Percentiles rank a stretch among this genome's conserved stretches.
phyloP scores from a whole-genome alignment of 306 rosid species.

The Rubus parviflorus region DNA sequence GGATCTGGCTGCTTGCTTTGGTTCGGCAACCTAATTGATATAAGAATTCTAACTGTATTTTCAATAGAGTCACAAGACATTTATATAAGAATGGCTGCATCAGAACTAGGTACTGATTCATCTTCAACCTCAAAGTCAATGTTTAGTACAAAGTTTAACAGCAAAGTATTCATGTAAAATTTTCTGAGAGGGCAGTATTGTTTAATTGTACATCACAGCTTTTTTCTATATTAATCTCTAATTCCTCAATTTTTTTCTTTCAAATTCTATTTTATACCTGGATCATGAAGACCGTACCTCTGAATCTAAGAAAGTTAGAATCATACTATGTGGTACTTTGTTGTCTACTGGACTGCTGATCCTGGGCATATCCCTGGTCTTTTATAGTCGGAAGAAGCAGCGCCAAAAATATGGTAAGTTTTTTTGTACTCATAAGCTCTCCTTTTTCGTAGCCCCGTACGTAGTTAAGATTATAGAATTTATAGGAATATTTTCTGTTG shows the following conservation, averaged over 20 bases:
- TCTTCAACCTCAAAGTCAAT: no score
- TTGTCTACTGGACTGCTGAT: conserved; percentile 2
- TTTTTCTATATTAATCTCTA: no score
- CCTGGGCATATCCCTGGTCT: not conserved
- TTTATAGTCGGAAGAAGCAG: conserved; percentile 1
- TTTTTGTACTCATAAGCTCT: not conserved
- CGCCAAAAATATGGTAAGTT: not conserved
- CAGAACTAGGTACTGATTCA: no score
- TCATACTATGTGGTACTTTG: not conserved
- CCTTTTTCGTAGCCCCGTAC: not conserved
- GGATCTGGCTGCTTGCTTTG: no score
- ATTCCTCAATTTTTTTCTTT: not conserved
- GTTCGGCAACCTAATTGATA: no score
- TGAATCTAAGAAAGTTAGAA: not conserved
- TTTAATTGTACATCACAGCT: no score
- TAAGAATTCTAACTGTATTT: no score
- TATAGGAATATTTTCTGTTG: not conserved
- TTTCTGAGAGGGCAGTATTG: no score
- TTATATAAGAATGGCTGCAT: no score
- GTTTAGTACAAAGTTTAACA: no score
- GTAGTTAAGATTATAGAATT: not conserved
- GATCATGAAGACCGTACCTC: not conserved
- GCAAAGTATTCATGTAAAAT: no score
- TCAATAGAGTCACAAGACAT: no score
- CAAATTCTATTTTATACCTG: not conserved